Percentiles rank a stretch among this genome's conserved stretches.
These are phyloP conservation scores for Blastobotrys robertii DNA, from an alignment of 805 yeast species.

Conservation along the genomic window DNA sequence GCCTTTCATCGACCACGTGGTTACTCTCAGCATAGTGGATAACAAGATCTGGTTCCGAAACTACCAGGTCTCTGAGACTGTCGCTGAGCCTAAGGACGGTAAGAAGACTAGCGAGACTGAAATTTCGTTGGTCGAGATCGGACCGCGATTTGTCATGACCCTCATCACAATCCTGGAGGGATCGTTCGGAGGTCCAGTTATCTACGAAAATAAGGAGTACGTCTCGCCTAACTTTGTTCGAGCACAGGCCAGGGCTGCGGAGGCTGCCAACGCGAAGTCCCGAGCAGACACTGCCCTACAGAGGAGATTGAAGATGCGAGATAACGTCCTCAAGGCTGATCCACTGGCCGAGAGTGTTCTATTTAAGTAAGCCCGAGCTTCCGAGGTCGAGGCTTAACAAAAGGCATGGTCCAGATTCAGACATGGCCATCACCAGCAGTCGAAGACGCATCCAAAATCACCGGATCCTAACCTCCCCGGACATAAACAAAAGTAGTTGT, in stretches of 20 bases:
- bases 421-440: too few species aligned
- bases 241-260: constrained; percentile 72
- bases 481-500: too few species aligned
- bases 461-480: too few species aligned
- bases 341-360: constrained; percentile 73
- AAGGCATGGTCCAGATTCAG: too few species aligned
- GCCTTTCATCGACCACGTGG: constrained; percentile 92
- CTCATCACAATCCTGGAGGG: constrained; percentile 89
- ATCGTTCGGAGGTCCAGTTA: constrained; percentile 95
- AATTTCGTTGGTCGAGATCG: constrained; percentile 80
- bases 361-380: constrained; percentile 48
- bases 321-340: constrained; percentile 59
- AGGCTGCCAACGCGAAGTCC: constrained; percentile 66
- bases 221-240: constrained; percentile 93
- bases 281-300: constrained; percentile 74
- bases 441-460: too few species aligned
- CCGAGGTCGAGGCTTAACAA: too few species aligned
- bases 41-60: constrained; percentile 93
- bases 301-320: constrained; percentile 67
- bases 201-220: constrained; percentile 92
- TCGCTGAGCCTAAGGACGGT: constrained; percentile 36
- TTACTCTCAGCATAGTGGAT: constrained; percentile 88
- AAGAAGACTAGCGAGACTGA: constrained; percentile 38
- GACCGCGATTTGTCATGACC: constrained; percentile 92
- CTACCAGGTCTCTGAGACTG: constrained; percentile 74